A percentile compares a stretch with the other conserved stretches of the same genome.
phyloP scores from a whole-genome alignment of 176 grass and related monocot genomes.

The Canna indica region DNA sequence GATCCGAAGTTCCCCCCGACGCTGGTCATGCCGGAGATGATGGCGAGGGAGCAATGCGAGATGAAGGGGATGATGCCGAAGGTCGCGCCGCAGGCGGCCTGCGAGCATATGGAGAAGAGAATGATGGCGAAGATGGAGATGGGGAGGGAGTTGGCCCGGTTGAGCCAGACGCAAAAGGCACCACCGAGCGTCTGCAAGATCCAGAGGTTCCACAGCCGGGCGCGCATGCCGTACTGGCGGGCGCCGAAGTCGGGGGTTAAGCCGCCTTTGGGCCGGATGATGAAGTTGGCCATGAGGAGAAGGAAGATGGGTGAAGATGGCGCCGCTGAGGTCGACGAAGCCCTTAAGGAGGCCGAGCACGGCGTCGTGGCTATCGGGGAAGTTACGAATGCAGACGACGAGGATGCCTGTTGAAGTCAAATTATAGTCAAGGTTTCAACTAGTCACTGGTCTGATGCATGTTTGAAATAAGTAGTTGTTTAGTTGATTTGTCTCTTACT shows the following conservation, averaged over 20 bases:
- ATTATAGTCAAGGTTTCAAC: no score
- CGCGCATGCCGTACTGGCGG: slow-evolving; percentile 57
- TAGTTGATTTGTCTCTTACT: no score
- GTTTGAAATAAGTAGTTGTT: no score
- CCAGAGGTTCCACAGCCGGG: slow-evolving; percentile 81
- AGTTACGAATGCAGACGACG: no score
- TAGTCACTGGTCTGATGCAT: no score
- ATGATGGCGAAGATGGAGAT: slow-evolving; percentile 56
- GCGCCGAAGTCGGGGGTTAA: slow-evolving; percentile 49
- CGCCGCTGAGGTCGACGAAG: slow-evolving; percentile 61
- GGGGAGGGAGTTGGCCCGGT: slow-evolving; percentile 32
- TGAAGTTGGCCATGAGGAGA: slow-evolving; percentile 90
- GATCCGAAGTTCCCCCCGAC: slow-evolving; percentile 62
- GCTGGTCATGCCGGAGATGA: slow-evolving; percentile 60
- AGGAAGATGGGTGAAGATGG: slow-evolving; percentile 74
- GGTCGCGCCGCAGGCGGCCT: slow-evolving; percentile 66
- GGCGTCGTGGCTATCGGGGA: no score
- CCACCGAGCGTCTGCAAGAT: slow-evolving; percentile 79
- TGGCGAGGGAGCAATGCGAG: slow-evolving; percentile 52
- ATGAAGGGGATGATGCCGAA: slow-evolving; percentile 76
- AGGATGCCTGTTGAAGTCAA: no score
- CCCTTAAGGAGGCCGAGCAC: no score
- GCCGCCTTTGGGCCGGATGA: slow-evolving; percentile 48
- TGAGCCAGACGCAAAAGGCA: slow-evolving; percentile 59
- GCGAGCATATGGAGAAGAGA: slow-evolving; percentile 68